Conservation (phyloP, 139 green algal genomes). For the Chlamydomonas sp. region DNA sequence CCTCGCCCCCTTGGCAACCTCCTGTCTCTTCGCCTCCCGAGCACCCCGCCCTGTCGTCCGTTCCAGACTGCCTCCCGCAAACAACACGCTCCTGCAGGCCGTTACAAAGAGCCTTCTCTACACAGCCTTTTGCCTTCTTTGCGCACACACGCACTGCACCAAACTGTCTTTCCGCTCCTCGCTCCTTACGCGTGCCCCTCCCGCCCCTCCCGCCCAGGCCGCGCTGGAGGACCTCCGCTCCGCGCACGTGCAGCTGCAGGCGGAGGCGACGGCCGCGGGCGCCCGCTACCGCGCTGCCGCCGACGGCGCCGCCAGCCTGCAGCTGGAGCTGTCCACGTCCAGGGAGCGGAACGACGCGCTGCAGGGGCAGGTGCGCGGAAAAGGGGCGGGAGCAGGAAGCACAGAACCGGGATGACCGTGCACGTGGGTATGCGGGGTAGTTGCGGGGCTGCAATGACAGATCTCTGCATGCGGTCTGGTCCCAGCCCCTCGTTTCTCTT, state of each 20-base stretch:
- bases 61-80: too few species aligned
- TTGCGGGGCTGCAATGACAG: too few species aligned
- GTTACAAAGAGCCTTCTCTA: too few species aligned
- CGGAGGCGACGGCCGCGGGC: constrained; percentile 18
- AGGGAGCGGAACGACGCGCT: constrained; percentile 40
- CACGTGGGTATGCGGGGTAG: too few species aligned
- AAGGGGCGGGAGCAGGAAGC: too few species aligned
- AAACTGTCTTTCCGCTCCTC: background rate
- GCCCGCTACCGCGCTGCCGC: constrained; percentile 19
- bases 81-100: too few species aligned
- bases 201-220: background rate
- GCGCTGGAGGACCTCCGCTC: constrained; percentile 28
- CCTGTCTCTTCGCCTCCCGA: too few species aligned
- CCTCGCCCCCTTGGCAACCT: too few species aligned
- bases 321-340: constrained; percentile 40
- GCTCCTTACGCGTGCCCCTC: background rate
- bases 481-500: background rate
- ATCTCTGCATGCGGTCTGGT: background rate
- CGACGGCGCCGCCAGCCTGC: constrained; percentile 22
- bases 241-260: constrained; percentile 17
- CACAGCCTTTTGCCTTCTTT: too few species aligned
- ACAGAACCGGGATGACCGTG: too few species aligned
- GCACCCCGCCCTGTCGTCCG: too few species aligned
- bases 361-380: constrained; percentile 4
- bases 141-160: background rate